These are phyloP conservation scores for Zygosaccharomyces lentus DNA, from an alignment of 805 yeast genomes.

Conservation along the genomic window DNA sequence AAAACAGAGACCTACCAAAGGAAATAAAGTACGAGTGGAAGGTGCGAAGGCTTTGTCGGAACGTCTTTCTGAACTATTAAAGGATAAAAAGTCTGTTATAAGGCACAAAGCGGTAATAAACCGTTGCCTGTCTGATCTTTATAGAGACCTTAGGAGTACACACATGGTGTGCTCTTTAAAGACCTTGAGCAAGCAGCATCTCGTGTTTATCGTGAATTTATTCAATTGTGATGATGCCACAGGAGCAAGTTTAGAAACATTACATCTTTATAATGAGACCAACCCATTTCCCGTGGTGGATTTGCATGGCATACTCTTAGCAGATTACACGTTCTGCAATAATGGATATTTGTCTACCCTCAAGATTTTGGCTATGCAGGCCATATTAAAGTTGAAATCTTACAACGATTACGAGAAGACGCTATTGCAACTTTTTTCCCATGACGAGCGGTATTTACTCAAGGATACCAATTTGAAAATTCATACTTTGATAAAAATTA, in stretches of 20 bases:
- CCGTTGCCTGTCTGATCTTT: conserved; percentile 6
- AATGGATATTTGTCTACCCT: conserved; percentile 23
- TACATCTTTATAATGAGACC: conserved; percentile 24
- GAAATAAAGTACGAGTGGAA: conserved; percentile 1
- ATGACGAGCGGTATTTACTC: conserved; percentile 26
- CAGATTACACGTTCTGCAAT: conserved; percentile 26
- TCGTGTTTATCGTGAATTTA: conserved; percentile 24
- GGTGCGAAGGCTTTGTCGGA: conserved; percentile 8
- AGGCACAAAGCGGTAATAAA: conserved; percentile 4
- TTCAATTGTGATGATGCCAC: conserved; percentile 12
- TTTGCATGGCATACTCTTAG: conserved; percentile 21
- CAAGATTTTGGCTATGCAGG: conserved; percentile 30
- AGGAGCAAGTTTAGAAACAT: conserved; percentile 17
- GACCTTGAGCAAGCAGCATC: conserved; percentile 21
- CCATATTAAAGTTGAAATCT: conserved; percentile 21
- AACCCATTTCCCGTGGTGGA: conserved; percentile 14
- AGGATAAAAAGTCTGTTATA: conserved; percentile 1
- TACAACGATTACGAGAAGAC: conserved; percentile 10
- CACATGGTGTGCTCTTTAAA: conserved; percentile 12
- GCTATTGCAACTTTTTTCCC: conserved; percentile 21
- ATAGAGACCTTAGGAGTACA: conserved; percentile 2
- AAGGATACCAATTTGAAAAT: conserved; percentile 19
- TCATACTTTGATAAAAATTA: conserved; percentile 23
- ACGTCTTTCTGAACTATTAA: conserved; percentile 8
- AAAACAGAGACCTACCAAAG: background rate